These are phyloP conservation scores for Cinchona pubescens DNA, from an alignment of 257 asterid genomes.

Conservation along the genomic window DNA sequence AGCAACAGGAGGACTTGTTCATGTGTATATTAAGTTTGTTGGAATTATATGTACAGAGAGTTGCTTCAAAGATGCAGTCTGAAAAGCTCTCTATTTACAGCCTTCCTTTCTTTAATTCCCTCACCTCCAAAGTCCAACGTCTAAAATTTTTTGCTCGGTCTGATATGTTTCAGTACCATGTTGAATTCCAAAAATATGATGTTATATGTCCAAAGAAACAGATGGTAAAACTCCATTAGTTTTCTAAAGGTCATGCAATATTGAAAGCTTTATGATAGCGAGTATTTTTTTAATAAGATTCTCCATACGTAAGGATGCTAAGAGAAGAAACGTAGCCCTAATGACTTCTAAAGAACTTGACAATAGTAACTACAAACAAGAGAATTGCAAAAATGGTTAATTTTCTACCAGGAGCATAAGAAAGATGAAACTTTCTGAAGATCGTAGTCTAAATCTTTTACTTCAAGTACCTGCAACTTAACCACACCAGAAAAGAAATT, in stretches of 20 bases:
- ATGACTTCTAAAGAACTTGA: not conserved
- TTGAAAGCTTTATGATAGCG: too few relatives aligned
- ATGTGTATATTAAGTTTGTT: not conserved
- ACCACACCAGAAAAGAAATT: constrained; percentile 63
- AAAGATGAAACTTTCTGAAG: not conserved
- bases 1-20: not conserved
- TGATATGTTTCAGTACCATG: not conserved
- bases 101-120: not conserved
- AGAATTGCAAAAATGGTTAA: not conserved
- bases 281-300: too few relatives aligned
- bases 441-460: not conserved
- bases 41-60: not conserved
- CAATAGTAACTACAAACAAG: not conserved
- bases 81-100: not conserved
- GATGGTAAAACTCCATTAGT: not conserved
- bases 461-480: constrained; percentile 60
- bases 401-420: not conserved
- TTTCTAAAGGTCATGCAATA: not conserved
- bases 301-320: not conserved
- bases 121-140: not conserved
- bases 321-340: not conserved
- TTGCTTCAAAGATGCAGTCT: not conserved
- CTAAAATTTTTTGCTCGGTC: not conserved
- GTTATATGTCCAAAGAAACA: not conserved
- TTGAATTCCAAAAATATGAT: not conserved